Evolutionary conservation across 768 basidiomycete species (phyloP).

Genomic region (Lentinula guzmanii): DNA sequence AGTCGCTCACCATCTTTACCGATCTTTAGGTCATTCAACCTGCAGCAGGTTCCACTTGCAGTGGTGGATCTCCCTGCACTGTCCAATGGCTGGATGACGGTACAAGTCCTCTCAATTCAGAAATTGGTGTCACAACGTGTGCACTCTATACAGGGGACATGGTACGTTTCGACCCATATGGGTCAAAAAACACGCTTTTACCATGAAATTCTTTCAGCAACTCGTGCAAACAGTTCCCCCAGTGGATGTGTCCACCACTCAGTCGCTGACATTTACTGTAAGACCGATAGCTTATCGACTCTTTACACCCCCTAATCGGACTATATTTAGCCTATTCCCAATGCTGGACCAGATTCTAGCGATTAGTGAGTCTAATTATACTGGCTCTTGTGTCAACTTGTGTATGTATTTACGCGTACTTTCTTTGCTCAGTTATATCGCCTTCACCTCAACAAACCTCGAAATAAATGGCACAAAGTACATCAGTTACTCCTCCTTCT

Average conservation of each 20-base stretch:
- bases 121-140: conserved; percentile 47
- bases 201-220: conserved; percentile 26
- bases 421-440: conserved; percentile 46
- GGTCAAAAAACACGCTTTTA: not conserved
- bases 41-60: conserved; percentile 32
- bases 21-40: not conserved
- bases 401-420: conserved; percentile 6
- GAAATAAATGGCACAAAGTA: conserved; percentile 28
- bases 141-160: conserved; percentile 53
- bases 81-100: conserved; percentile 68
- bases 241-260: conserved; percentile 42
- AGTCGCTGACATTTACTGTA: conserved; percentile 54
- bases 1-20: not conserved
- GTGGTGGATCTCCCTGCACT: conserved; percentile 45
- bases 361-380: conserved; percentile 42
- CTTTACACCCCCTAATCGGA: not conserved
- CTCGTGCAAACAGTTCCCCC: conserved; percentile 53
- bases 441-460: conserved; percentile 38
- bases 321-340: conserved; percentile 41
- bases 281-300: conserved; percentile 8
- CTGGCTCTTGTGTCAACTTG: not conserved
- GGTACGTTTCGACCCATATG: conserved; percentile 24
- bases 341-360: conserved; percentile 51
- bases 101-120: conserved; percentile 33
- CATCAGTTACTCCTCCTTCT: conserved; percentile 44